A percentile compares a stretch with the other conserved stretches of the same genome.
phyloP scores from a whole-genome alignment of 106 monocot genomes.

The Amphibolis antarctica region DNA sequence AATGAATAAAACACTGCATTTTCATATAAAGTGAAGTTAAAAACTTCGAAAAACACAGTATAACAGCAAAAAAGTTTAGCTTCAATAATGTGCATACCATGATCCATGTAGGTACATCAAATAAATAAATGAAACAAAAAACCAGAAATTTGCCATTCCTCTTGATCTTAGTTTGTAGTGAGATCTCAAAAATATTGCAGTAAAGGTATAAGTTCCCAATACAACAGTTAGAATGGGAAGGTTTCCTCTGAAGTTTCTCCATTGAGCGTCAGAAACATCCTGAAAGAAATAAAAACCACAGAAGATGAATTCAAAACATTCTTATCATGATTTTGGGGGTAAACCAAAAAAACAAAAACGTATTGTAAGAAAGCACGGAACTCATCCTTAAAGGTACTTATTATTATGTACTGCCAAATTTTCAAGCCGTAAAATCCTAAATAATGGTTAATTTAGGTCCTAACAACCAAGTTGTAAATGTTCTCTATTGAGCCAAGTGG shows the following conservation, averaged over 20 bases:
- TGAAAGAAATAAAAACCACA: slow-evolving; percentile 10
- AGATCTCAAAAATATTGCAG: slow-evolving; percentile 42
- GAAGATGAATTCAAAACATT: neutral
- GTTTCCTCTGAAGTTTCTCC: slow-evolving; percentile 89
- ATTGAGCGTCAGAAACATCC: slow-evolving; percentile 93
- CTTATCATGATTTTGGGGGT: no score
- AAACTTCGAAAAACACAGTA: slow-evolving; percentile 5
- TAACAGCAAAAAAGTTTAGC: neutral
- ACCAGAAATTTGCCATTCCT: slow-evolving; percentile 73
- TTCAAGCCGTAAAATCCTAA: no score
- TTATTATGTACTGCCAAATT: neutral
- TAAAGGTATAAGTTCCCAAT: slow-evolving; percentile 42
- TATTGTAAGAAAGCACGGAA: neutral
- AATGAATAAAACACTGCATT: slow-evolving; percentile 68
- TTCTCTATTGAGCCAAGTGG: neutral
- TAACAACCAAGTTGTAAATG: neutral
- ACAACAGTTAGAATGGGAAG: slow-evolving; percentile 68
- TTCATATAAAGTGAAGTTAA: slow-evolving; percentile 12
- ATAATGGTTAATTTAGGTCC: no score
- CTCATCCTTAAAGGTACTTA: neutral
- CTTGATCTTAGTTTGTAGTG: slow-evolving; percentile 35
- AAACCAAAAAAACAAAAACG: neutral
- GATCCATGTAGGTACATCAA: slow-evolving; percentile 79
- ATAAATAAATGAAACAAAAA: slow-evolving; percentile 60
- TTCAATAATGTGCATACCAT: slow-evolving; percentile 46